Percentiles rank a stretch among this genome's conserved stretches.
phyloP scores from a whole-genome alignment of 2,329 filamentous ascomycete species.

The Neopestalotiopsis sp. region DNA sequence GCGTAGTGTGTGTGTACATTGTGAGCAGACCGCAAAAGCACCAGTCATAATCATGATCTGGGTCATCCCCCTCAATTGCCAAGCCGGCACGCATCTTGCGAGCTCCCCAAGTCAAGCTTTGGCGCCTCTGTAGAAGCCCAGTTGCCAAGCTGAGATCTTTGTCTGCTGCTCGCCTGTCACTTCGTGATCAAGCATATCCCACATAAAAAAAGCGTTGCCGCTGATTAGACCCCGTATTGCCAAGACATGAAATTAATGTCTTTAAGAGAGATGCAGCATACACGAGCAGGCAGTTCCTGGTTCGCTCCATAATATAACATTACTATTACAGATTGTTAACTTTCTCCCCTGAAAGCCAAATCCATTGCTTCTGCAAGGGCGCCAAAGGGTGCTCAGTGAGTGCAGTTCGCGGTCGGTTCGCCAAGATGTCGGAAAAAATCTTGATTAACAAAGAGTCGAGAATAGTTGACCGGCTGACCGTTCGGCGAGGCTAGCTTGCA shows the following conservation, averaged over 20 bases:
- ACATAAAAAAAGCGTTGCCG: constrained; percentile 1
- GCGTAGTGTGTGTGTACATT: too few relatives aligned
- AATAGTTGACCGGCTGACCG: background rate
- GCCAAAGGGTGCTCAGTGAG: background rate
- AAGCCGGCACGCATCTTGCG: background rate
- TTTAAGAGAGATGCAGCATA: background rate
- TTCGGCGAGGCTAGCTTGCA: background rate
- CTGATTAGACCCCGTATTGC: background rate
- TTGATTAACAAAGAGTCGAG: background rate
- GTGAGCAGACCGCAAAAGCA: background rate
- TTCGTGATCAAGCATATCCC: background rate
- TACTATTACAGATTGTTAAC: background rate
- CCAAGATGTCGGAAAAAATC: background rate
- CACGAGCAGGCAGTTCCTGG: background rate
- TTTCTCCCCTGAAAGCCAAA: background rate
- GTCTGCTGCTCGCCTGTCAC: background rate
- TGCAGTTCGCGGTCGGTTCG: background rate
- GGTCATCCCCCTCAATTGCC: background rate
- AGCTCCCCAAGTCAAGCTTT: background rate
- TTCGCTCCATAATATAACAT: background rate
- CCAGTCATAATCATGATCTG: background rate
- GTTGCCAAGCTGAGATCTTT: background rate
- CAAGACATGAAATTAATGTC: background rate
- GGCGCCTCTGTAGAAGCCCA: background rate
- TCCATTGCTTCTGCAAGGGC: background rate